A percentile compares a stretch with the other conserved stretches of the same genome.
These are phyloP conservation scores for Coix lacrymajobi DNA, from an alignment of 176 grass and related monocot genomes.

Conservation along the genomic window DNA sequence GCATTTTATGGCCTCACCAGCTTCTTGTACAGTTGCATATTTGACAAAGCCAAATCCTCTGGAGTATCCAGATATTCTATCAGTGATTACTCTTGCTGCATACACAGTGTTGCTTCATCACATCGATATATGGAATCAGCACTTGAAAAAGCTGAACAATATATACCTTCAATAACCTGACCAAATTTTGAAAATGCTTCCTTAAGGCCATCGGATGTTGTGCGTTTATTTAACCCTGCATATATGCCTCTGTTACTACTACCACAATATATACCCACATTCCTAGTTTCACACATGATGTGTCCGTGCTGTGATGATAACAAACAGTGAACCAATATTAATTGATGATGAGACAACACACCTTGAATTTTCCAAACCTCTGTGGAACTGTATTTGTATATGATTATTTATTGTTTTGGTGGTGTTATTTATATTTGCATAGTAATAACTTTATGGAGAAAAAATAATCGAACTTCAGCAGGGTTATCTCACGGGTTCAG, in stretches of 20 bases:
- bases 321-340: not conserved
- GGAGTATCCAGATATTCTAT: slow-evolving; percentile 78
- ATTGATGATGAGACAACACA: not conserved
- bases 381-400: not conserved
- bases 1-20: slow-evolving; percentile 62
- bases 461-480: not conserved
- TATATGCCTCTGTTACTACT: not conserved
- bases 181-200: slow-evolving; percentile 77
- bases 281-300: not conserved
- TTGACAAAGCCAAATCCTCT: slow-evolving; percentile 87
- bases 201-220: slow-evolving; percentile 48
- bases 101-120: not conserved
- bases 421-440: no score
- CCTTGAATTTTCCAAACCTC: not conserved
- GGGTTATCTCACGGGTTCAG: not conserved
- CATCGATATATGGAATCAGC: not conserved
- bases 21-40: slow-evolving; percentile 73
- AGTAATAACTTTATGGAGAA: no score
- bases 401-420: not conserved
- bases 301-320: not conserved
- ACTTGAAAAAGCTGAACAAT: not conserved
- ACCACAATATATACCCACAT: not conserved
- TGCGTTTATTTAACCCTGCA: slow-evolving; percentile 80
- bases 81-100: slow-evolving; percentile 78
- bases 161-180: slow-evolving; percentile 62